Conservation (phyloP, 306 rosid genomes). For the Pyrus bretschneideri region DNA sequence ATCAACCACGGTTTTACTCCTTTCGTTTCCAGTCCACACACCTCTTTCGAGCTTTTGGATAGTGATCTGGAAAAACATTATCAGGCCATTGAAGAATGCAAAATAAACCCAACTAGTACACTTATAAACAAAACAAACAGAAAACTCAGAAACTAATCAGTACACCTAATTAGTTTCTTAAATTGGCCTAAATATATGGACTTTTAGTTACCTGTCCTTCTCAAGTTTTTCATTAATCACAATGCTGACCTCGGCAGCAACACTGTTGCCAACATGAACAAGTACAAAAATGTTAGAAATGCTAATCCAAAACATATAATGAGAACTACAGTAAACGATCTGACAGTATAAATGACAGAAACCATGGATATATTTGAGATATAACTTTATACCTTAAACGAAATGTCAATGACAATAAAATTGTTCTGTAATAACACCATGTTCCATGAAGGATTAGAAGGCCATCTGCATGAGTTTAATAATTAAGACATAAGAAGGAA, state of each 20-base stretch:
- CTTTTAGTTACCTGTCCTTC: constrained; percentile 69
- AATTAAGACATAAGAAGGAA: background rate
- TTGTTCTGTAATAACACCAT: background rate
- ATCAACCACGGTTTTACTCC: too few species aligned
- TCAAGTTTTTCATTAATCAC: constrained; percentile 68
- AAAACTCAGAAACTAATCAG: background rate
- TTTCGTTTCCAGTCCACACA: constrained; percentile 22
- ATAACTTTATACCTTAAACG: background rate
- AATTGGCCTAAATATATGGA: background rate
- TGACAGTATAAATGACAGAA: too few species aligned
- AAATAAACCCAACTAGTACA: background rate
- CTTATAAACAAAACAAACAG: background rate
- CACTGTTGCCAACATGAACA: constrained; percentile 41
- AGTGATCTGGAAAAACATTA: constrained; percentile 80
- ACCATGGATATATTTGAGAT: too few species aligned
- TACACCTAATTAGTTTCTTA: background rate
- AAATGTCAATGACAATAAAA: background rate
- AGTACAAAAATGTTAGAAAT: too few species aligned
- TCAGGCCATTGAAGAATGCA: constrained; percentile 32
- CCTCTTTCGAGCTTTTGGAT: constrained; percentile 96
- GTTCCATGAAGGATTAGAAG: background rate
- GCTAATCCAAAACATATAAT: too few species aligned
- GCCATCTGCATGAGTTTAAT: background rate
- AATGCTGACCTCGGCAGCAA: constrained; percentile 69
- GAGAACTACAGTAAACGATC: too few species aligned